Evolutionary conservation across 805 yeast genomes (phyloP), one percentile per base, ranked within the genome.

Genomic region (Yamadazyma philogaea): DNA sequence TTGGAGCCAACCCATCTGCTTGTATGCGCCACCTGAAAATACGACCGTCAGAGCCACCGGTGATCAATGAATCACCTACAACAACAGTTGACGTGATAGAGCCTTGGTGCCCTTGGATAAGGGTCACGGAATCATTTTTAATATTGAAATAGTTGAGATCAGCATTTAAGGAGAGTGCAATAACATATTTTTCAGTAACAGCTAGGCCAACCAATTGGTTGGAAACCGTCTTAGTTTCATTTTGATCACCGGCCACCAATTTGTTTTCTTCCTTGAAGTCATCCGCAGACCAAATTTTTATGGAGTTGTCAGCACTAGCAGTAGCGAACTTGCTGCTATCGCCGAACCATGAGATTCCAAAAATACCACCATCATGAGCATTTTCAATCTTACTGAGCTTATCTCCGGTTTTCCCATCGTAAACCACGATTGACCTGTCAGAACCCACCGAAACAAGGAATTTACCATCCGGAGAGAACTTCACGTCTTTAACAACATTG

Each of bases 371-470:
- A 6, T 76, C 73, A 53, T 91, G 91, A 4, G 76, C 78, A 36
- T 63, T 63, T 30, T 60, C 68, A 20, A 81, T 58, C 52, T 74
- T 77, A 42, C 74, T 72, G 14, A 82, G 41, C 50, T 75, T 78
- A 39, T 86, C 96, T 30, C 97, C 97, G 5, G 86, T 77, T 51
- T 82, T 81, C 17, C 97, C 97, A 48, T 91, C 95, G 61, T 87
- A 93, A 7, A 90, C 60, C 26, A 77, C 84, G 43, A 87, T 78
- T 37, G 72, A 66, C 50, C 95, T 78, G 63, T 93, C 98, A 22
- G 91, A 78, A 17, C 97, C 96, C 3, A 84, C 96, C 53, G 88
- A 78, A 7, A 83, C 83, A 10, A 87, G 74, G 58, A 67, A 74
- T 42, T 75, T 75, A 17, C 97, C 98, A 53, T 82, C 84, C 17